Conservation (phyloP, 345 rosid genomes). For the Hibiscus mutabilis region DNA sequence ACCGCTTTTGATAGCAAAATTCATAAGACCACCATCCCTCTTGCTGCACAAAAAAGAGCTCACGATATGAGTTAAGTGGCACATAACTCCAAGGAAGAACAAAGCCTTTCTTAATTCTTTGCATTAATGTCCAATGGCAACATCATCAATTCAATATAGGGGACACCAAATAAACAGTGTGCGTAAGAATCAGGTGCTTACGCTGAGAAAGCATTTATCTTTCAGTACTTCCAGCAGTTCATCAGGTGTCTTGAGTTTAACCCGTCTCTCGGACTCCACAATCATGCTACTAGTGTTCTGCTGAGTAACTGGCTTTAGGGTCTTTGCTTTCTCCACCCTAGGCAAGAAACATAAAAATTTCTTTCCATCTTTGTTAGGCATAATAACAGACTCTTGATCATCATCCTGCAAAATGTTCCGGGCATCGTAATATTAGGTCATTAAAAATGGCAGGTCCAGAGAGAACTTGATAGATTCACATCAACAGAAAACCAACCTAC, state of each 20-base stretch:
- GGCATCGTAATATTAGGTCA: constrained; percentile 1
- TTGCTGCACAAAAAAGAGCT: constrained; percentile 47
- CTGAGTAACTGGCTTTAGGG: constrained; percentile 35
- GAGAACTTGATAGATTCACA: background rate
- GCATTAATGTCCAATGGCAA: background rate
- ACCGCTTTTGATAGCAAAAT: constrained; percentile 56
- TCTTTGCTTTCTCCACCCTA: constrained; percentile 57
- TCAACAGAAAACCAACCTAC: background rate
- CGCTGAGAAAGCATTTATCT: constrained; percentile 58
- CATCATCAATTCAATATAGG: constrained; percentile 1
- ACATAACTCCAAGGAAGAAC: background rate
- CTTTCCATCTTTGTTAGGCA: constrained; percentile 61
- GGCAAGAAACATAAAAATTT: constrained; percentile 71
- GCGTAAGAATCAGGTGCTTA: constrained; percentile 22
- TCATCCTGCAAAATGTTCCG: constrained; percentile 46
- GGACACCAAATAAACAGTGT: background rate
- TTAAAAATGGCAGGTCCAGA: background rate
- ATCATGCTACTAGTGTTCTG: constrained; percentile 66
- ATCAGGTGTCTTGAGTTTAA: constrained; percentile 83
- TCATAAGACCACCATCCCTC: constrained; percentile 99
- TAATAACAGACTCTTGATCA: constrained; percentile 62
- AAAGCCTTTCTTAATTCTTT: background rate
- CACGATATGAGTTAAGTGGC: background rate
- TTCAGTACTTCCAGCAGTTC: constrained; percentile 68
- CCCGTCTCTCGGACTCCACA: constrained; percentile 62